phyloP scores from a whole-genome alignment of 257 asterid species.

The Fraxinus excelsior region DNA sequence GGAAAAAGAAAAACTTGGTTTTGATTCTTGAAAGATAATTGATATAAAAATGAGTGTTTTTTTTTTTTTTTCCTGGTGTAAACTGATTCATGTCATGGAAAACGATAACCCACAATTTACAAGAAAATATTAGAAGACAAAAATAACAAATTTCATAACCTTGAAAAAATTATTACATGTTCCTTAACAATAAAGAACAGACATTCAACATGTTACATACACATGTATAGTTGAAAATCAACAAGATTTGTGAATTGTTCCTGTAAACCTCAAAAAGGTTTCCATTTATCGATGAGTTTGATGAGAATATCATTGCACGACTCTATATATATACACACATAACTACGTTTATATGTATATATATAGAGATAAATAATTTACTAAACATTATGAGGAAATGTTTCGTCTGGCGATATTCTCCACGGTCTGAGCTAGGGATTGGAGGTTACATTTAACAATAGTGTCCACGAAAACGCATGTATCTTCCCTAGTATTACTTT shows the following conservation, averaged over 20 bases:
- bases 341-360: too few species aligned
- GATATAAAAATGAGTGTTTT: too few species aligned
- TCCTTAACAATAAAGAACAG: neutral
- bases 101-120: too few species aligned
- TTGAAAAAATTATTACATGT: slow-evolving; percentile 9
- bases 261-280: neutral
- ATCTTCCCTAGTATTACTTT: slow-evolving; percentile 76
- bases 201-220: slow-evolving; percentile 15
- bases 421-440: slow-evolving; percentile 64
- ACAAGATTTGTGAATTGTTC: too few species aligned
- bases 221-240: too few species aligned
- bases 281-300: neutral
- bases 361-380: too few species aligned
- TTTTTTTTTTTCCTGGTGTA: too few species aligned
- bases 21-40: too few species aligned
- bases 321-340: neutral
- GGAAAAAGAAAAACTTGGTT: too few species aligned
- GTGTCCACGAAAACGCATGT: slow-evolving; percentile 82
- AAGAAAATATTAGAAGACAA: too few species aligned
- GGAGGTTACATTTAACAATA: slow-evolving; percentile 82
- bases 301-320: neutral
- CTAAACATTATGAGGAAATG: neutral
- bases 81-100: too few species aligned
- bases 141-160: too few species aligned
- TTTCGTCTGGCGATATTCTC: slow-evolving; percentile 38